Evolutionary conservation across 2,329 filamentous ascomycete genomes (phyloP).

Genomic region (Ceratocystis colombiana): DNA sequence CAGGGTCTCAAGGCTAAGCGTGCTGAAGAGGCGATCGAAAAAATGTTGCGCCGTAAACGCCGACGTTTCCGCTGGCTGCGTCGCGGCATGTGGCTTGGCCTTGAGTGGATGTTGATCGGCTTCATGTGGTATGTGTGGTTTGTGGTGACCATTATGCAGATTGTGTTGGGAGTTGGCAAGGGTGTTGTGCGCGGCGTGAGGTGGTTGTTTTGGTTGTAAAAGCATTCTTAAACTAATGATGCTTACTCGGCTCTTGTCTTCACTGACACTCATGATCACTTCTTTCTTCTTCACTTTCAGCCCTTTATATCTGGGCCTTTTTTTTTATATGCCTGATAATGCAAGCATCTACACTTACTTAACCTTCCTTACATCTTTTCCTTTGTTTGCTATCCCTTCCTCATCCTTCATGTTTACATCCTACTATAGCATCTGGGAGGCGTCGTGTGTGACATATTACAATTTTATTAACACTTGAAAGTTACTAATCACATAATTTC

Average conservation of each 20-base stretch:
- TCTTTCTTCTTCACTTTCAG: background rate
- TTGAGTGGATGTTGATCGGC: slow-evolving; percentile 81
- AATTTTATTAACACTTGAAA: background rate
- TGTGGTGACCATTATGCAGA: slow-evolving; percentile 64
- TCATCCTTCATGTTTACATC: background rate
- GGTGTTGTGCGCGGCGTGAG: slow-evolving; percentile 50
- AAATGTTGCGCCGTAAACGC: slow-evolving; percentile 60
- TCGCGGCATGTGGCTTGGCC: slow-evolving; percentile 63
- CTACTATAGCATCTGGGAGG: slow-evolving; percentile 9
- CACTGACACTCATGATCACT: background rate
- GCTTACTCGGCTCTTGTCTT: slow-evolving; percentile 4
- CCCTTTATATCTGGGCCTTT: background rate
- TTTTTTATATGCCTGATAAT: background rate
- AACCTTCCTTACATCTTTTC: background rate
- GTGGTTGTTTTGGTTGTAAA: slow-evolving; percentile 75
- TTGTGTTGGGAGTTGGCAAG: slow-evolving; percentile 53
- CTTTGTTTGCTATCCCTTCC: background rate
- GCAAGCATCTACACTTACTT: background rate
- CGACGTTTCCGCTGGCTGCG: slow-evolving; percentile 62
- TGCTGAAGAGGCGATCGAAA: slow-evolving; percentile 67
- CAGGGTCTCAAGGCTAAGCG: slow-evolving; percentile 72
- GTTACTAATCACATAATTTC: background rate
- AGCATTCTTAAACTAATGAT: background rate
- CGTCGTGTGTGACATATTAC: background rate
- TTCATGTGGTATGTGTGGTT: slow-evolving; percentile 95